Base-by-base conservation (phyloP, 768 basidiomycete genomes). In the Podaxis sp. region DNA sequence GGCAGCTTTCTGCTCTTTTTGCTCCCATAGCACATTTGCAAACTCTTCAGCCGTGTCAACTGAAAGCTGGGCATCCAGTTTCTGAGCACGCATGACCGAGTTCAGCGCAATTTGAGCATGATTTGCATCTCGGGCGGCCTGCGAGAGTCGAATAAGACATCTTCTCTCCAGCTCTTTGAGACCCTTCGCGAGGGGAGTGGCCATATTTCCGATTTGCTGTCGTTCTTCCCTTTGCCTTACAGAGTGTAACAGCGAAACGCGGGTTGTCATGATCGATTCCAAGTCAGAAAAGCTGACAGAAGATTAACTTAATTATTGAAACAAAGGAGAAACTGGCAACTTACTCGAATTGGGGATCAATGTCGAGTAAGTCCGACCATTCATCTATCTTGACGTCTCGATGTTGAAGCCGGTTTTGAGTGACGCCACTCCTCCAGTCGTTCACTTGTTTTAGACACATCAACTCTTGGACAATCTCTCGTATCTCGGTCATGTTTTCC, bases 1-100 rank as follows among this genome's bases (percentile, higher is more conserved):
- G 0, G 96, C 96, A 3, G 89, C 73, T 64, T 86, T 87, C 67
- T 94, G 90, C 70, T 99, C 96, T 49, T 85, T 86, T 63, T 93
- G 89, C 9, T 84, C 74, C 94, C 96, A 98, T 6, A 98, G 80
- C 17, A 98, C 94, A 63, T 88, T 85, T 15, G 96, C 90, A 67
- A 93, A 94, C 70, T 97, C 96, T 67, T 88, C 81, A 0, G 87
- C 84, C 24, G 91, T 85, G 29, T 82, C 79, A 3, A 84, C 78
- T 15, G 75, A 76, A 0, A 81, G 70, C 1, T 59, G 65, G 1
- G 64, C 69, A 63, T 85, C 85, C 4, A 95, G 74, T 40, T 76
- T 78, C 69, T 91, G 89, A 0, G 94, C 93, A 27, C 85, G 83
- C 33, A 92, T 79, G 40, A 96, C 79, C 4, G 95, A 87, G 69